Percentiles rank a stretch among this genome's conserved stretches.
Conservation (phyloP, 2,329 filamentous ascomycete species). For the Fusarium xyrophilum region DNA sequence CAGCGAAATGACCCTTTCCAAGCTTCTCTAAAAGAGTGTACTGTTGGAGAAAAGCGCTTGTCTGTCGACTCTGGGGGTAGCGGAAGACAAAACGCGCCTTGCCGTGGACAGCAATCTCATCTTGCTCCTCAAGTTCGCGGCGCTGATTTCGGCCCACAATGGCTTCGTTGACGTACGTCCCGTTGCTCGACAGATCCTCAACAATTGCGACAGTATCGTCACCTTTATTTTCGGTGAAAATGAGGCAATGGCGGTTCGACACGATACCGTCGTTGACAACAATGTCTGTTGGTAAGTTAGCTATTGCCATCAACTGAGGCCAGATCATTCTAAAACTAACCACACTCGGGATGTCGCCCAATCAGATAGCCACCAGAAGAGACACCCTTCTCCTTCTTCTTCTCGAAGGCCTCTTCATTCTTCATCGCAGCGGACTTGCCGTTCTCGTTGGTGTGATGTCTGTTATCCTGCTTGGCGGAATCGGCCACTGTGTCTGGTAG, state of each 20-base stretch:
- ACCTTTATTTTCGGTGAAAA: constrained; percentile 69
- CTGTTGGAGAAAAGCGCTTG: constrained; percentile 82
- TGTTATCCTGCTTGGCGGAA: constrained; percentile 48
- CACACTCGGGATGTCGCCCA: constrained; percentile 91
- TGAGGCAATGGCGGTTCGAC: constrained; percentile 82
- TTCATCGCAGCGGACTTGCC: constrained; percentile 57
- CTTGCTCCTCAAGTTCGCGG: constrained; percentile 84
- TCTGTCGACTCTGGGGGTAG: constrained; percentile 78
- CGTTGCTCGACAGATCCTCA: constrained; percentile 94
- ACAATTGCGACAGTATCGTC: constrained; percentile 73
- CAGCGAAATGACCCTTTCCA: constrained; percentile 94
- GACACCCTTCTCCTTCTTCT: constrained; percentile 65
- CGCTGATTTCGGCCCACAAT: constrained; percentile 91
- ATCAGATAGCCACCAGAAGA: constrained; percentile 87
- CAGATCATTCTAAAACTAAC: constrained; percentile 57
- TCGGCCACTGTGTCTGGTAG: constrained; percentile 56
- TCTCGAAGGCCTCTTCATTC: constrained; percentile 67
- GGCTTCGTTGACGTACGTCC: constrained; percentile 93
- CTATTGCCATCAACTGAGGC: constrained; percentile 5
- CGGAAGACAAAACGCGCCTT: constrained; percentile 89
- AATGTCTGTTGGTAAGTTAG: constrained; percentile 59
- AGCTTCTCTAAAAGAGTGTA: constrained; percentile 85
- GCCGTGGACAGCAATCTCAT: constrained; percentile 87
- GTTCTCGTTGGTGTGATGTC: constrained; percentile 51
- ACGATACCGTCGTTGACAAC: constrained; percentile 78